Evolutionary conservation across 2,329 filamentous ascomycete species (phyloP).

Genomic region (Fonsecaea pugnacius): DNA sequence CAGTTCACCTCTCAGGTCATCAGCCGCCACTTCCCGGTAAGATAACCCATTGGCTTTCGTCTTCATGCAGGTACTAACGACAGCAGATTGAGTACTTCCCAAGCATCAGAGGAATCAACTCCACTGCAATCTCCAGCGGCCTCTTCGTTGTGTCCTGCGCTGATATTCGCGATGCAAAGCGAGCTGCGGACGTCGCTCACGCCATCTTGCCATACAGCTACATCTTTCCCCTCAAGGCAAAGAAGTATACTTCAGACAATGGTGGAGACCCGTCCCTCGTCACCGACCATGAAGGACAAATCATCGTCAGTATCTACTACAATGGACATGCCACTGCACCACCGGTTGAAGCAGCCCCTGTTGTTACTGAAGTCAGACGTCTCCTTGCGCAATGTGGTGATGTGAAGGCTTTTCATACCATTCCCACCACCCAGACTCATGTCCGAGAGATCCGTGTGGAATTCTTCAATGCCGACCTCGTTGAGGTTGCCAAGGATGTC

Average conservation of each 20-base stretch:
- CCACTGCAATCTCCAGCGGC: slow-evolving; percentile 43
- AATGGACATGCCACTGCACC: slow-evolving; percentile 34
- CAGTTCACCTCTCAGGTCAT: slow-evolving; percentile 44
- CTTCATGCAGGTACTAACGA: slow-evolving; percentile 13
- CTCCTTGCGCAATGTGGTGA: slow-evolving; percentile 46
- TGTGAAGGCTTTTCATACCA: slow-evolving; percentile 43
- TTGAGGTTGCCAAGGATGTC: slow-evolving; percentile 44
- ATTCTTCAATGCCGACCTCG: slow-evolving; percentile 46
- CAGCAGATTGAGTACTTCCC: slow-evolving; percentile 36
- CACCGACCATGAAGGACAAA: slow-evolving; percentile 61
- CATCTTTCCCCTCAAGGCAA: slow-evolving; percentile 52
- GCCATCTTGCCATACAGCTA: slow-evolving; percentile 54
- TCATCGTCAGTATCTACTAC: slow-evolving; percentile 57
- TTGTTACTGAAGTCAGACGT: slow-evolving; percentile 56
- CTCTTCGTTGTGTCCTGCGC: slow-evolving; percentile 61
- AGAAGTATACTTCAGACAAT: slow-evolving; percentile 48
- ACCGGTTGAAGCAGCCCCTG: slow-evolving; percentile 22
- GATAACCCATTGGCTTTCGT: slow-evolving; percentile 26
- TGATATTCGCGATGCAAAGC: slow-evolving; percentile 64
- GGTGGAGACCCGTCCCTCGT: slow-evolving; percentile 36
- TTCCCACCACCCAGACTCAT: slow-evolving; percentile 40
- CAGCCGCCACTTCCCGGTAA: slow-evolving; percentile 47
- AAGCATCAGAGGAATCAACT: slow-evolving; percentile 46
- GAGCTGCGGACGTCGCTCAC: slow-evolving; percentile 54
- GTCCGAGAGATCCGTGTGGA: slow-evolving; percentile 47